Percentiles rank a stretch among this genome's conserved stretches.
phyloP scores from a whole-genome alignment of 768 basidiomycete species.

The Butyriboletus loyo region DNA sequence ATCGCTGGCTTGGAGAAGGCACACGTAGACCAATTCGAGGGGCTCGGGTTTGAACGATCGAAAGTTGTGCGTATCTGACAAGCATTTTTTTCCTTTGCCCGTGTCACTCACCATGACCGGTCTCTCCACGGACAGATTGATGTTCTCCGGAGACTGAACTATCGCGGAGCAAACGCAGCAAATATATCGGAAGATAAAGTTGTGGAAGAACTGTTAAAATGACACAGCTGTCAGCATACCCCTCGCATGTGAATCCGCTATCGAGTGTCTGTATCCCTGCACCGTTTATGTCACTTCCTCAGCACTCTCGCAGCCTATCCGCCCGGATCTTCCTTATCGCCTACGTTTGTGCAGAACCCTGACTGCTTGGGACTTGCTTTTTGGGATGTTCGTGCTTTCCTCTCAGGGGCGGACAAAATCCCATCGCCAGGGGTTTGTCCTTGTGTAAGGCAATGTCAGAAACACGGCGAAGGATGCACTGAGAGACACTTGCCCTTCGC shows the following conservation, averaged over 20 bases:
- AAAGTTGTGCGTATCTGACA: constrained; percentile 71
- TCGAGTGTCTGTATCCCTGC: constrained; percentile 24
- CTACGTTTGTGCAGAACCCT: constrained; percentile 7
- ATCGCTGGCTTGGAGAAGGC: constrained; percentile 79
- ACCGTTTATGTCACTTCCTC: constrained; percentile 20
- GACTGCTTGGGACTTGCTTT: not conserved
- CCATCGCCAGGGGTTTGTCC: constrained; percentile 2
- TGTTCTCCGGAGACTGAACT: constrained; percentile 83
- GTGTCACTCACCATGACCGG: constrained; percentile 1
- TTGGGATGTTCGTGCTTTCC: constrained; percentile 4
- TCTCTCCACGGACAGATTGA: constrained; percentile 57
- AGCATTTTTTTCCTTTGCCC: not conserved
- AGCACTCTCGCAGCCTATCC: constrained; percentile 13
- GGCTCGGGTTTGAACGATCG: constrained; percentile 73
- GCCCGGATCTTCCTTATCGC: constrained; percentile 15
- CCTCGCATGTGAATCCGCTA: constrained; percentile 18
- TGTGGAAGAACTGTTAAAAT: constrained; percentile 82
- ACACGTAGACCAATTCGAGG: constrained; percentile 82
- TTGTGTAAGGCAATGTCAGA: constrained; percentile 1
- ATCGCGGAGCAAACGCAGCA: constrained; percentile 76
- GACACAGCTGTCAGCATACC: constrained; percentile 28
- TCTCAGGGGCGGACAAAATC: constrained; percentile 3
- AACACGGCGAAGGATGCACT: not conserved
- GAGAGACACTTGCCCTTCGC: not conserved
- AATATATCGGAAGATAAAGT: constrained; percentile 81